Base-by-base conservation (phyloP, 2,329 filamentous ascomycete species). In the Coniochaeta prunicola region DNA sequence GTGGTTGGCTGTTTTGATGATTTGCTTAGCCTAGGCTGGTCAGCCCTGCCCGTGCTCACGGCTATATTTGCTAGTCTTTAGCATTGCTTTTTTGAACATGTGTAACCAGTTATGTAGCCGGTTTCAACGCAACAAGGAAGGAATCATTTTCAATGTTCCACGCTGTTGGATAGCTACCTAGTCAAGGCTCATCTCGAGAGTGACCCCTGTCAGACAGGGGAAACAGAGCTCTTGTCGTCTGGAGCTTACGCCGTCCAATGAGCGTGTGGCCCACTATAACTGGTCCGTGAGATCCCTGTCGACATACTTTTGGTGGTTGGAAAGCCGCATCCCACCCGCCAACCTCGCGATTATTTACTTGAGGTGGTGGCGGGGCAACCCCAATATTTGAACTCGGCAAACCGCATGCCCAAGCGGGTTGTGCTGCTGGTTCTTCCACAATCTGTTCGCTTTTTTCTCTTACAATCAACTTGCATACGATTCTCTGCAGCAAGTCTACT, bases 301-400 rank as follows among this genome's bases (percentile, higher is more conserved):
- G n/a, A 50, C 9, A 26, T 30, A 50, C 45, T 4, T n/a, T 48
- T 30, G 45, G 45, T 50, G 45, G 45, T 50, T 50, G 45, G 45
- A 26, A 50, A 17, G 12, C n/a, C 26, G 13, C 45, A 50, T 28
- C 45, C 66, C 67, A 42, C 38, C n/a, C 40, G 40, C 40, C 40
- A 45, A 66, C 64, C 65, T 65, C 63, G 60, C 59, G 59, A 68
- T 68, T 69, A 64, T 67, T 68, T 64, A 66, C 63, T 67, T 56
- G n/a, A n/a, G n/a, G n/a, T n/a, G 54, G 65, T 69, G 67, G 67
- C 67, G 66, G 67, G 67, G 67, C 67, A 69, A 69, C 67, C 36
- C 24, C 54, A 59, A 36, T 66, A 67, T 68, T 67, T 67, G 19
- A 55, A 36, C 45, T 50, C n/a, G 21, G 24, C 45, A 50, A n/a